Evolutionary conservation across 1,284 basidiomycete genomes (phyloP).

Genomic region (Leccinum griseonigrum): DNA sequence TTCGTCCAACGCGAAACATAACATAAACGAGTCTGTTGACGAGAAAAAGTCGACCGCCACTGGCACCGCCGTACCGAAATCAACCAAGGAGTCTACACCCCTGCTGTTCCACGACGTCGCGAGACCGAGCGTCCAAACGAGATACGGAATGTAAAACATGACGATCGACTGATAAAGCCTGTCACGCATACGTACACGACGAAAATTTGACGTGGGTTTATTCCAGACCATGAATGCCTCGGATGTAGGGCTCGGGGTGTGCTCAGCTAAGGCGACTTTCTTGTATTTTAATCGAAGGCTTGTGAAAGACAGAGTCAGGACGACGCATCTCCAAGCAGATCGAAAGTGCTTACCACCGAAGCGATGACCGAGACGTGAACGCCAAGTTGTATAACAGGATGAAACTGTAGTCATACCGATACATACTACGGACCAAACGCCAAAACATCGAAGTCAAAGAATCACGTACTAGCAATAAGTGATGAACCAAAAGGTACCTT

Average conservation of each 20-base stretch:
- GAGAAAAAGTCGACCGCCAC: slow-evolving; percentile 60
- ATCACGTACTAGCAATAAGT: too few species aligned
- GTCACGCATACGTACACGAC: slow-evolving; percentile 92
- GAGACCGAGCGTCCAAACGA: slow-evolving; percentile 68
- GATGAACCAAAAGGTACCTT: too few species aligned
- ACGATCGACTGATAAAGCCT: slow-evolving; percentile 91
- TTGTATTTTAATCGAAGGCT: slow-evolving; percentile 97
- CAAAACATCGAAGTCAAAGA: too few species aligned
- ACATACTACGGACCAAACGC: too few species aligned
- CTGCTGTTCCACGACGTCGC: slow-evolving; percentile 71
- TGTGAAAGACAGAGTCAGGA: not conserved
- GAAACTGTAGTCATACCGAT: too few species aligned
- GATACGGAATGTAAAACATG: slow-evolving; percentile 88
- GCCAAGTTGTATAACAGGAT: slow-evolving; percentile 88
- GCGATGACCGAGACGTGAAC: slow-evolving; percentile 63
- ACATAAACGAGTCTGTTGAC: slow-evolving; percentile 67
- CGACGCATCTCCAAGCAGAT: too few species aligned
- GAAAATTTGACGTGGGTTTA: slow-evolving; percentile 94
- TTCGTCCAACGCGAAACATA: slow-evolving; percentile 78
- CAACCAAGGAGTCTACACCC: slow-evolving; percentile 77
- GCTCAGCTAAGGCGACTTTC: slow-evolving; percentile 83
- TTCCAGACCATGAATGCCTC: slow-evolving; percentile 89
- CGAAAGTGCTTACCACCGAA: slow-evolving; percentile 64
- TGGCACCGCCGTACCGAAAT: slow-evolving; percentile 95
- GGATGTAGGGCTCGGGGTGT: slow-evolving; percentile 91